phyloP scores from a whole-genome alignment of 2,329 filamentous ascomycete genomes.

The Emergomyces orientalis region DNA sequence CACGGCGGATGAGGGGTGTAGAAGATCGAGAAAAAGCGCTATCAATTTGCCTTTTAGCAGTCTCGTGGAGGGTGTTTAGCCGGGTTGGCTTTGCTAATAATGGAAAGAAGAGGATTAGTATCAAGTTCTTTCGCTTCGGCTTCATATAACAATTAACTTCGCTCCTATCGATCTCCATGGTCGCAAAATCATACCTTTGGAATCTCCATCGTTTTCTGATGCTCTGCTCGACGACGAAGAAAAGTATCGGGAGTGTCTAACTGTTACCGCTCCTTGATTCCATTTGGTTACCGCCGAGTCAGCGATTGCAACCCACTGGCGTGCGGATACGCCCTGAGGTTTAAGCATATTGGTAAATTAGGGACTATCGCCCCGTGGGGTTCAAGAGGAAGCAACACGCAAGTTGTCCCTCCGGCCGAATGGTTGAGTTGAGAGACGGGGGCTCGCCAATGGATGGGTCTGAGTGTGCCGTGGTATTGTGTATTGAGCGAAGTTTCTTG shows the following conservation, averaged over 20 bases:
- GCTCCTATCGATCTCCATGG: not conserved
- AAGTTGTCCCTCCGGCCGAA: not conserved
- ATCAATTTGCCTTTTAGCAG: not conserved
- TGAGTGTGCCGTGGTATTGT: not conserved
- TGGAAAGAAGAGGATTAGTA: not conserved
- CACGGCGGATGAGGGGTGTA: not conserved
- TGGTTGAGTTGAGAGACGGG: not conserved
- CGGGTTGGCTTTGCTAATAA: not conserved
- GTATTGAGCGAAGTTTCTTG: not conserved
- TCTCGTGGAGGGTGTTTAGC: not conserved
- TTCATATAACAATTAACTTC: not conserved
- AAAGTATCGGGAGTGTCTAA: not conserved
- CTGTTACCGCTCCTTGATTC: slow-evolving; percentile 3
- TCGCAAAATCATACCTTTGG: not conserved
- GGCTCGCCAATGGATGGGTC: not conserved
- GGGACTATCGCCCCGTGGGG: not conserved
- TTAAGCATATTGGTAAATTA: slow-evolving; percentile 7
- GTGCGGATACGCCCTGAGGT: not conserved
- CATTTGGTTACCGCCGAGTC: not conserved
- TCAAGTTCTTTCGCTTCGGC: not conserved
- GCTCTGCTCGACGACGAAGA: slow-evolving; percentile 7
- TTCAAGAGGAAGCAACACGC: not conserved
- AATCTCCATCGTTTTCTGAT: not conserved
- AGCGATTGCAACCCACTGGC: slow-evolving; percentile 3
- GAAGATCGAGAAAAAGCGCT: not conserved